phyloP scores from a whole-genome alignment of 2,329 filamentous ascomycete genomes.

The Cordyceps pruinosa region DNA sequence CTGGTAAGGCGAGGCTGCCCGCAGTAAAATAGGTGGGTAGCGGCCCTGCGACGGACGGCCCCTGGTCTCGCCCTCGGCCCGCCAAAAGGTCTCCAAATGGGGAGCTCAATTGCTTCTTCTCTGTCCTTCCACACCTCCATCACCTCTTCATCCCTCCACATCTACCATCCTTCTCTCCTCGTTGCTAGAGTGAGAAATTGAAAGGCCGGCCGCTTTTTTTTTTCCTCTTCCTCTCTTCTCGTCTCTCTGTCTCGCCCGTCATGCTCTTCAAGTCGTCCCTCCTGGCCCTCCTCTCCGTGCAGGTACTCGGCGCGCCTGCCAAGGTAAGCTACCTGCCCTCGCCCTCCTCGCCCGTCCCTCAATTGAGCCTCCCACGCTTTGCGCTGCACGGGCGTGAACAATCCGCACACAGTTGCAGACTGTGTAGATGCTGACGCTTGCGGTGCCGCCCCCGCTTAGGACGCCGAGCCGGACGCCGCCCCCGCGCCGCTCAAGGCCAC shows the following conservation, averaged over 20 bases:
- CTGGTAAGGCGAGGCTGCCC: no score
- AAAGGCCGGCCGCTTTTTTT: neutral
- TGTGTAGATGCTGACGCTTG: no score
- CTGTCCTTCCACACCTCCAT: constrained; percentile 1
- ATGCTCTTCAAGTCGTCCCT: constrained; percentile 74
- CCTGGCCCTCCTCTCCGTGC: constrained; percentile 64
- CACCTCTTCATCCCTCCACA: neutral
- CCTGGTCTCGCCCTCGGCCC: neutral
- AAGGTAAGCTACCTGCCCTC: constrained; percentile 43
- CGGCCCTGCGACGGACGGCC: neutral
- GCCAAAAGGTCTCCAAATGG: neutral
- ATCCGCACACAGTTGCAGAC: no score
- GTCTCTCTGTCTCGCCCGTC: constrained; percentile 10
- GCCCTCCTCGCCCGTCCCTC: neutral
- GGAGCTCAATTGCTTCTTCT: neutral
- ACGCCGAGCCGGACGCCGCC: constrained; percentile 16
- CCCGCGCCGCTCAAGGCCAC: constrained; percentile 50
- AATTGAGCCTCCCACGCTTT: no score
- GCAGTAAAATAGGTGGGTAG: no score
- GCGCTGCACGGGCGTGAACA: no score
- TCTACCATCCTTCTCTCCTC: constrained; percentile 7
- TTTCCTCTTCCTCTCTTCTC: neutral
- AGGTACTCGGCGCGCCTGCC: constrained; percentile 58
- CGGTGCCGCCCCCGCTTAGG: neutral
- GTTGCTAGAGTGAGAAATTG: neutral